Evolutionary conservation across 208 protist genomes (phyloP), one percentile per base, ranked within the genome.

Genomic region (Acanthamoeba quina): DNA sequence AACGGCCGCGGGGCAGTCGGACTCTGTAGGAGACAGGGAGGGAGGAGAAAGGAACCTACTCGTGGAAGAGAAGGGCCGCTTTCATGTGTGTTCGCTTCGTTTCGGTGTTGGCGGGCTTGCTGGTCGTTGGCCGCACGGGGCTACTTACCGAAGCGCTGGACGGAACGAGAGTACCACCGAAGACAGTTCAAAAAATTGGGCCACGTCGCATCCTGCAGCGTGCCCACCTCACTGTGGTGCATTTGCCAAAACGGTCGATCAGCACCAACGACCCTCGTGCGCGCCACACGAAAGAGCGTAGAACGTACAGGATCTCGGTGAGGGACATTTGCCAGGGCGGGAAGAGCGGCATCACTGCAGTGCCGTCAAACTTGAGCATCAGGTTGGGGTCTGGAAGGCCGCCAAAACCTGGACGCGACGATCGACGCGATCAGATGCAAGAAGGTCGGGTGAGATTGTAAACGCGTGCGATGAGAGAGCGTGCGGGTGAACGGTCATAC

Each of bases 331-430:
- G 72, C 72, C 72, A 82, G 13, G 72, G 72, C 19, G 72, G 72
- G 41, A 82, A 82, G 37, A 31, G 21, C 7, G 72, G 72, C 72
- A 82, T 82, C 21, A 82, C 72, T 5, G 72, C 9, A 6, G 72
- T 82, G 72, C 72, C 72, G 52, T 82, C 72, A 11, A 82, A 82
- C 72, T 82, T 82, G 41, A 82, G 72, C 72, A 82, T 82, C 37
- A 82, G 72, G 72, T 82, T 82, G 72, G 72, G 72, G 41, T 82
- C 72, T 5, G 72, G 72, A 21, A 82, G 41, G 24, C 72, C 72
- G 9, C 72, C 72, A 52, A 82, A 82, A 3, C 72, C 72, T 82
- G 41, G 19, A 21, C 5, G 17, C 21, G 19, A 64, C 58, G 7
- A 24, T 3, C 17, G 17, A 58, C 54, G 58, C 21, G 24, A 3